Evolutionary conservation across 495 filamentous ascomycete species (phyloP), one percentile per base, ranked within the genome.

Genomic region (Penicillium diatomitis): DNA sequence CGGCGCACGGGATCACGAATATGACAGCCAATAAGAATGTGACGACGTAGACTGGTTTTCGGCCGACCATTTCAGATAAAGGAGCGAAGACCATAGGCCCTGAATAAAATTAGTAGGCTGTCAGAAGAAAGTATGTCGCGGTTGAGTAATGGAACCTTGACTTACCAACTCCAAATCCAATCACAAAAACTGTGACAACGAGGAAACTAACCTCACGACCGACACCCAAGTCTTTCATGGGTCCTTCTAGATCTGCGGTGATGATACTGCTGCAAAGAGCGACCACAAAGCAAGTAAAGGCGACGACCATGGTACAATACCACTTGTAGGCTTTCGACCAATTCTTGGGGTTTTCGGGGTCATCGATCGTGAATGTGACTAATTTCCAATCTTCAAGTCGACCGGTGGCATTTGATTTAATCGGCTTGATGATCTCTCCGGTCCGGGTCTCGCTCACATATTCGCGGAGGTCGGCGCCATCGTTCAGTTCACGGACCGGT

Each of bases 81-180:
- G 88, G 87, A 28, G 87, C 86, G 58, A 90, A 94, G 9, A 70
- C 72, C 85, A 90, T 86, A n/a, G 88, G 87, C 3, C 74, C 74
- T 79, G 40, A 29, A 5, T 31, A 27, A 28, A 35, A 44, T 66
- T 43, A 68, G 56, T 36, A 44, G 28, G 5, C 6, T 43, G 30
- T 43, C 29, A 6, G 5, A 20, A 7, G 20, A 0, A 20, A 20
- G 20, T 20, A 20, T 20, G 20, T 20, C 20, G 20, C 20, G 20
- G 20, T 20, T 2, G 20, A 20, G 20, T 0, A 20, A 20, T 20
- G 20, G 20, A 20, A 20, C 20, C 20, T 20, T 31, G 36, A 62
- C 69, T 55, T 71, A 75, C 84, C 86, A 38, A 90, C 64, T 57
- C 85, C 86, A 56, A 90, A 90, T 11, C 87, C 87, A 50, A 90